Percentiles rank a stretch among this genome's conserved stretches.
Evolutionary conservation across 352 stramenopile species (phyloP).

Genomic region (Plasmopara viticola): DNA sequence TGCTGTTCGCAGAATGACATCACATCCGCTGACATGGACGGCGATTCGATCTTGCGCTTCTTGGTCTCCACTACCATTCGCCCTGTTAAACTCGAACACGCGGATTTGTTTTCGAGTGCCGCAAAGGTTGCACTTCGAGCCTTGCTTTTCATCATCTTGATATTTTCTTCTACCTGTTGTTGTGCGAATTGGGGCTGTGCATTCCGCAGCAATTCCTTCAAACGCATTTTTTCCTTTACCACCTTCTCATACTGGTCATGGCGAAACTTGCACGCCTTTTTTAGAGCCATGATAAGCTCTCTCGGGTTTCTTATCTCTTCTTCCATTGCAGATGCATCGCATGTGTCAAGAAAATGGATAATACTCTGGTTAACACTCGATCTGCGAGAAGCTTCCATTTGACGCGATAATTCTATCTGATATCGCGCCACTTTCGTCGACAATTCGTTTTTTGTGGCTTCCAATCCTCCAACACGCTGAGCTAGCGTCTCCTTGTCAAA

Average conservation of each 20-base stretch:
- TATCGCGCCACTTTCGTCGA: slow-evolving; percentile 71
- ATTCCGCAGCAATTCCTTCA: slow-evolving; percentile 63
- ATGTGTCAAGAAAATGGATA: slow-evolving; percentile 63
- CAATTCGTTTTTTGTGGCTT: slow-evolving; percentile 48
- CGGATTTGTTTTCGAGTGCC: slow-evolving; percentile 21
- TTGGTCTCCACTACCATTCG: slow-evolving; percentile 40
- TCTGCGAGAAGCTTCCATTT: slow-evolving; percentile 42
- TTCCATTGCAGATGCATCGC: slow-evolving; percentile 56
- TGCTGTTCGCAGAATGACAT: slow-evolving; percentile 16
- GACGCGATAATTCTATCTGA: slow-evolving; percentile 62
- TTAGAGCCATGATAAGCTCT: slow-evolving; percentile 68
- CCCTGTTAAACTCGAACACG: slow-evolving; percentile 12
- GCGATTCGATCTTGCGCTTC: slow-evolving; percentile 45
- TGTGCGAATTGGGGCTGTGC: slow-evolving; percentile 15
- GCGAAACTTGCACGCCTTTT: slow-evolving; percentile 77
- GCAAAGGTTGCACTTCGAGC: slow-evolving; percentile 6
- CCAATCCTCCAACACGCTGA: slow-evolving; percentile 40
- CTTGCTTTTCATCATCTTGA: slow-evolving; percentile 28
- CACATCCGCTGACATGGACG: slow-evolving; percentile 7
- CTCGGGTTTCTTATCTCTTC: slow-evolving; percentile 73
- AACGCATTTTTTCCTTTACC: slow-evolving; percentile 65
- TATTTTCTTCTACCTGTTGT: slow-evolving; percentile 5
- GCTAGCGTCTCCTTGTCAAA: slow-evolving; percentile 55
- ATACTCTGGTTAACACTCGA: slow-evolving; percentile 69
- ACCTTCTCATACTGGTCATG: slow-evolving; percentile 82